A percentile compares a stretch with the other conserved stretches of the same genome.
Conservation (phyloP, 495 filamentous ascomycete genomes). For the Venustampulla echinocandica region DNA sequence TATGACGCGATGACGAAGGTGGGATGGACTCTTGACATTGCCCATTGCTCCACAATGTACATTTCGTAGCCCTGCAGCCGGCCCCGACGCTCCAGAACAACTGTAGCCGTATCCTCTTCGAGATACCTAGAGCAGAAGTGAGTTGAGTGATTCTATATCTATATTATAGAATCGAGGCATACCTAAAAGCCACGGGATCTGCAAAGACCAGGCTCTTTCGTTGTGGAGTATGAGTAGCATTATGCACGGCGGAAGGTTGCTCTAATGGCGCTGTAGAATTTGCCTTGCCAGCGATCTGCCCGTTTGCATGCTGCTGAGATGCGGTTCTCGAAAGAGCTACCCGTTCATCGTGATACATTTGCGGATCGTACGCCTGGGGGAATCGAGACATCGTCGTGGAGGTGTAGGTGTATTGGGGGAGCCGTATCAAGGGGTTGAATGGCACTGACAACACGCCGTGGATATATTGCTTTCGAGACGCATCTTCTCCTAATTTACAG, state of each 20-base stretch:
- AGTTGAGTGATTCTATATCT: background rate
- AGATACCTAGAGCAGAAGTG: conserved; percentile 72
- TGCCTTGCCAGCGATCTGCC: conserved; percentile 7
- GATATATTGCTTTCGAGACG: background rate
- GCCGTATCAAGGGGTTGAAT: no score
- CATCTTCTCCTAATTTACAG: background rate
- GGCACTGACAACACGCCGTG: background rate
- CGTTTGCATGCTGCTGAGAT: conserved; percentile 13
- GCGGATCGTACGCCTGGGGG: conserved; percentile 18
- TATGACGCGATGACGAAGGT: conserved; percentile 91
- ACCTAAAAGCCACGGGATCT: conserved; percentile 64
- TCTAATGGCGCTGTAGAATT: conserved; percentile 1
- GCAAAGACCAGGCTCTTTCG: conserved; percentile 55
- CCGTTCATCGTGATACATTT: conserved; percentile 18
- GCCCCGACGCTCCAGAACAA: conserved; percentile 60
- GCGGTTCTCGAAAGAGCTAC: conserved; percentile 13
- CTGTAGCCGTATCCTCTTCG: conserved; percentile 74
- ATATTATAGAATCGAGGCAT: conserved; percentile 4
- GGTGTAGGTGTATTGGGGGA: no score
- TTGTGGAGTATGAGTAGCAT: conserved; percentile 10
- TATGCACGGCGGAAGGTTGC: background rate
- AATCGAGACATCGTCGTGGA: conserved; percentile 14
- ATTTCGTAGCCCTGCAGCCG: conserved; percentile 78
- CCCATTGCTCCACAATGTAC: conserved; percentile 97
- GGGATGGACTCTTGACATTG: conserved; percentile 80